Base-by-base conservation (phyloP, 768 basidiomycete genomes). In the Tephrocybe sp. region DNA sequence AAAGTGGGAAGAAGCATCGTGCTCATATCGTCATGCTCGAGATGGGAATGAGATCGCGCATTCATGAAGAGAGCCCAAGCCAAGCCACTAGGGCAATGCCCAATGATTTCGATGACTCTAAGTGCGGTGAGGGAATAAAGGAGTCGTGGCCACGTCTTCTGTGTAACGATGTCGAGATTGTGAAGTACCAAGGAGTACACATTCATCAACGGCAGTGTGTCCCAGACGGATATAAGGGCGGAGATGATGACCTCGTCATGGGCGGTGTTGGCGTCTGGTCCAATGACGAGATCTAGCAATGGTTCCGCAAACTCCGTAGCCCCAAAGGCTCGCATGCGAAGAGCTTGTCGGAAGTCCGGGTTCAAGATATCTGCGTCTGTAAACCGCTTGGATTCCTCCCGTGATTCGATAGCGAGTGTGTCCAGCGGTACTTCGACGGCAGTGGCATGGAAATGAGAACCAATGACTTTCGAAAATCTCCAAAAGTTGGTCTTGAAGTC, bases 61-160 rank as follows among this genome's bases (percentile, higher is more conserved):
- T 73, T 69, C 41, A 73, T 50, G 0, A 74, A 60, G 16, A 74
- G 59, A 27, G 71, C 65, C 73, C 71, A 74, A 4, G 64, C 58
- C 13, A 74, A 53, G 7, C 73, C 73, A 7, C 65, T 72, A 5
- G 73, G 71, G n/a, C 68, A 61, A 38, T 64, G 51, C 0, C 73
- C 73, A 18, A 58, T 58, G 21, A 72, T 63, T 47, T 71, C 67
- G 7, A 74, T 51, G 22, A 71, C 61, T 8, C 67, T 66, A 24
- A 74, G 61, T 12, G 61, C 64, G 3, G 64, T 57, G 8, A 73
- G 56, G 4, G 47, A 47, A 21, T 57, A 49, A 11, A 73, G 61
- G 19, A 72, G 59, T 15, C 52, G 57, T 1, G 63, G 57, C 73
- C 73, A 74, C 5, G 70, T 62, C 47, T 65, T 71, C 52, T 73